phyloP scores from a whole-genome alignment of 2,329 filamentous ascomycete species.

The Diaporthe sp. region DNA sequence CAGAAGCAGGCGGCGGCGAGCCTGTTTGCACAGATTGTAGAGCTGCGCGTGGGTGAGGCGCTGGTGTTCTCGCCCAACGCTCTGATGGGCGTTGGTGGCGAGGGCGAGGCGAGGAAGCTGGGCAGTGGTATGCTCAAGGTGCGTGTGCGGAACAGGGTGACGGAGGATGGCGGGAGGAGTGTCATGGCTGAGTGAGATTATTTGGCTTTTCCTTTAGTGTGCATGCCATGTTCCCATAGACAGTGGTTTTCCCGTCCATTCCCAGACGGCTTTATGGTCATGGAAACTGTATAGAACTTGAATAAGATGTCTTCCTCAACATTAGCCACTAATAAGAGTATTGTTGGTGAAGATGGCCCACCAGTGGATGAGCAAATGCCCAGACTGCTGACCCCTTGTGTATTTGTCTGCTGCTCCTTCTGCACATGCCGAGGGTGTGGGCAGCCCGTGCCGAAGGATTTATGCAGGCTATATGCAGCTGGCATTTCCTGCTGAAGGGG shows the following conservation, averaged over 20 bases:
- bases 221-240: neutral
- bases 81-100: conserved; percentile 49
- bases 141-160: conserved; percentile 57
- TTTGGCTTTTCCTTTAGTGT: conserved; percentile 1
- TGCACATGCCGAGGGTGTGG: neutral
- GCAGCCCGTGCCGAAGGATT: neutral
- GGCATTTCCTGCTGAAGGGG: neutral
- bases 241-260: neutral
- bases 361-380: neutral
- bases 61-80: conserved; percentile 63
- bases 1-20: conserved; percentile 47
- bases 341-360: neutral
- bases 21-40: conserved; percentile 59
- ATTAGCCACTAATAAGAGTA: neutral
- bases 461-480: neutral
- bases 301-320: neutral
- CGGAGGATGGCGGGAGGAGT: conserved; percentile 60
- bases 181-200: conserved; percentile 56
- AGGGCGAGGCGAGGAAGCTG: conserved; percentile 47
- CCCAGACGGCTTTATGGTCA: neutral
- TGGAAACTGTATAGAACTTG: neutral
- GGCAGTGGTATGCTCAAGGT: conserved; percentile 57
- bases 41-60: conserved; percentile 60
- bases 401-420: neutral
- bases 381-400: neutral